Evolutionary conservation across 2,329 filamentous ascomycete genomes (phyloP), one percentile per base, ranked within the genome.

Genomic region (Fusarium sp.): DNA sequence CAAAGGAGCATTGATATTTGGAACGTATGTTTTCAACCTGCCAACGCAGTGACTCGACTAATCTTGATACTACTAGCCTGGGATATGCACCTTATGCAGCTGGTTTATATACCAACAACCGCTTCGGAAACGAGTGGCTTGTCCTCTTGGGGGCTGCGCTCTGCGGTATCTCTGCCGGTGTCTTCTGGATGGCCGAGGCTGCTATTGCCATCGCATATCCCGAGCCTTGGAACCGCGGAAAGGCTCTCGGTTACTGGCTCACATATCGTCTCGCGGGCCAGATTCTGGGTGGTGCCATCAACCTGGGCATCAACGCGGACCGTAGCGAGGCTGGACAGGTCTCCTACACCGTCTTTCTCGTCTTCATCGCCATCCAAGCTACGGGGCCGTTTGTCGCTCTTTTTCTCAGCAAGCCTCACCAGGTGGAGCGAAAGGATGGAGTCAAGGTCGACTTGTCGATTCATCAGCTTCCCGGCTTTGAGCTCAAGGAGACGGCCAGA

Each of bases 181-280:
- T 92, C 0, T 92, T 92, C 73, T 92, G 89, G 89, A 87, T 87
- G 79, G 85, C 88, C 0, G 89, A 92, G 73, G 87, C 87, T 1
- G 88, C 89, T 0, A 90, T 92, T 53, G 88, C 88, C 0, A 83
- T 92, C 17, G 81, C 85, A 0, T 92, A 92, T 62, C 88, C 89
- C 0, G 89, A 92, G 66, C 87, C 88, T 0, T 85, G 84, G 69
- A 89, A 89, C 43, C 82, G 84, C 49, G 88, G 87, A 0, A 82
- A 82, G 14, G 84, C 86, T 15, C 76, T 92, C 0, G 89, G 88
- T 0, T 87, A 88, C 68, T 92, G 89, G 89, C 78, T 91, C 4
- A 80, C 77, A 0, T 84, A 77, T 61, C 76, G 80, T 0, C 79
- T 89, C 2, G 77, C 79, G 2, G 89, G 89, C 0, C 88, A 91